phyloP scores from a whole-genome alignment of 2,329 filamentous ascomycete species.

The Hymenoscyphus scutula region DNA sequence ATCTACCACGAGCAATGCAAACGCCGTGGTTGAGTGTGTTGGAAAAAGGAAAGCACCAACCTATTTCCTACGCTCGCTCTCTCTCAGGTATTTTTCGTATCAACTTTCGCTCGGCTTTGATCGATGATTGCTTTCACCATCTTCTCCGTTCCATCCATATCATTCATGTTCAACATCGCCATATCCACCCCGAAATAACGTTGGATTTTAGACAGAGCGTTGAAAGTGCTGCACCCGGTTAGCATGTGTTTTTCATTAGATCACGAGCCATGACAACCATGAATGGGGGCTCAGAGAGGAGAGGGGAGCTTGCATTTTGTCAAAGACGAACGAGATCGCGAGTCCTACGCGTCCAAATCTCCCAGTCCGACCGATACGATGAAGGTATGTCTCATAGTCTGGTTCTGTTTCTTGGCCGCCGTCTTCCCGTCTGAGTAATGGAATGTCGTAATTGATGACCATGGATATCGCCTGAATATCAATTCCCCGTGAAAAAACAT shows the following conservation, averaged over 20 bases:
- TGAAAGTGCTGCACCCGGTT: too few relatives aligned
- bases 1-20: neutral
- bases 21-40: neutral
- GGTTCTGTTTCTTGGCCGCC: conserved; percentile 75
- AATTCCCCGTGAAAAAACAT: conserved; percentile 93
- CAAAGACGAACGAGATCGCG: neutral
- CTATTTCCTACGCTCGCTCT: neutral
- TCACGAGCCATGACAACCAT: too few relatives aligned
- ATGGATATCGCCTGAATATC: conserved; percentile 92
- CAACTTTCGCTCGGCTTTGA: neutral
- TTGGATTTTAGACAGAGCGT: neutral
- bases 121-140: neutral
- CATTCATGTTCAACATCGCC: neutral
- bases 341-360: conserved; percentile 88
- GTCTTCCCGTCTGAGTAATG: conserved; percentile 51
- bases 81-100: neutral
- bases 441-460: conserved; percentile 96
- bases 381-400: conserved; percentile 93
- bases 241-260: too few relatives aligned
- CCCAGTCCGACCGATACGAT: conserved; percentile 95
- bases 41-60: neutral
- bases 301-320: neutral
- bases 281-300: too few relatives aligned
- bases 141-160: neutral
- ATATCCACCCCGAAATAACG: neutral